These are phyloP conservation scores for Exophiala dermatitidis DNA, from an alignment of 2,329 filamentous ascomycete genomes.

Conservation along the genomic window DNA sequence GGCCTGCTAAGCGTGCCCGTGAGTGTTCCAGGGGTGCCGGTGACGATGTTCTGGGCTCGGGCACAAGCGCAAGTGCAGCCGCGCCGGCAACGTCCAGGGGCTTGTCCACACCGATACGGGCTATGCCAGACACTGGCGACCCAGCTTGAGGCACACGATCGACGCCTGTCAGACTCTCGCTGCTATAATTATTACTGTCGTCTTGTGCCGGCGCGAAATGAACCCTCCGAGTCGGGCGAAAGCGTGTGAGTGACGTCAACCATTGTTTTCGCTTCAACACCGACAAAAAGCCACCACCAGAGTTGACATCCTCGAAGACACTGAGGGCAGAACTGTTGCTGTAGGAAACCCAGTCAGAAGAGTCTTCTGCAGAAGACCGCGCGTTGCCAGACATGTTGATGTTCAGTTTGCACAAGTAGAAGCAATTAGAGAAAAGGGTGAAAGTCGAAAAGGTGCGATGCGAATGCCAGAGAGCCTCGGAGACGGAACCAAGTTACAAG, in stretches of 20 bases:
- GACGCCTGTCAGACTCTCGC: not conserved
- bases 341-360: slow-evolving; percentile 19
- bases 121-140: not conserved
- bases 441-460: not conserved
- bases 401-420: not conserved
- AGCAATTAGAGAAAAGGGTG: not conserved
- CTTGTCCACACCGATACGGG: not conserved
- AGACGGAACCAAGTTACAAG: too few relatives aligned
- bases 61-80: not conserved
- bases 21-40: not conserved
- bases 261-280: slow-evolving; percentile 7
- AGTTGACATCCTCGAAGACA: not conserved
- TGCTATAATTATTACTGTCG: not conserved
- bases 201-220: not conserved
- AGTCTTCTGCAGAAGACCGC: slow-evolving; percentile 5
- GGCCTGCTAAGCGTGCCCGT: not conserved
- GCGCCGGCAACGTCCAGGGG: not conserved
- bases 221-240: not conserved
- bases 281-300: slow-evolving; percentile 2
- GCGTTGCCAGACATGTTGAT: slow-evolving; percentile 6
- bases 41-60: not conserved
- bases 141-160: not conserved
- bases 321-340: slow-evolving; percentile 9
- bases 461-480: too few relatives aligned
- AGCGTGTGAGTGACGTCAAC: slow-evolving; percentile 18